Evolutionary conservation across 2,329 filamentous ascomycete genomes (phyloP).

Genomic region (Monilinia aucupariae): DNA sequence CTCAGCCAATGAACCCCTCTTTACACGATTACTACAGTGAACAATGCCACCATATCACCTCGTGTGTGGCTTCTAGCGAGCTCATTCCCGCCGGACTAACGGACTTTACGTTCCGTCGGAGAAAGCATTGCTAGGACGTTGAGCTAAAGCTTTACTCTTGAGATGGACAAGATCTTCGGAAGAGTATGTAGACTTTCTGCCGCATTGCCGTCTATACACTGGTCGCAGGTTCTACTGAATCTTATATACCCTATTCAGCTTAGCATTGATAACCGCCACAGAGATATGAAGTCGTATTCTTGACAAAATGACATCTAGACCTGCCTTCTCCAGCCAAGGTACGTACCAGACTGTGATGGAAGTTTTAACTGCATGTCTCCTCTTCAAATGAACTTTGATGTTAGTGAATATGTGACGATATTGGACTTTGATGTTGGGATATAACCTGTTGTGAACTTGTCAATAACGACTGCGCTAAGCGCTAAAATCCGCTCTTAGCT

Average conservation of each 20-base stretch:
- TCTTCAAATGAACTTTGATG: neutral
- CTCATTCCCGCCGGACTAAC: neutral
- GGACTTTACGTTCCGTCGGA: neutral
- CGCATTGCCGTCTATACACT: neutral
- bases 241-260: neutral
- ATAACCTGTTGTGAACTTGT: neutral
- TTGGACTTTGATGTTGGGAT: neutral
- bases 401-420: neutral
- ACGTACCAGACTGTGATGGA: neutral
- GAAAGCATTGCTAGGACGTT: too few species aligned
- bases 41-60: neutral
- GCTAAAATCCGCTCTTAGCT: neutral
- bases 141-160: neutral
- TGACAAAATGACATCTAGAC: neutral
- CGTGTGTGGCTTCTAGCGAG: neutral
- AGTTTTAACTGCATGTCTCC: neutral
- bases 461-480: slow-evolving; percentile 5
- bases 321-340: neutral
- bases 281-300: neutral
- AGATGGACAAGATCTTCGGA: neutral
- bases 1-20: neutral
- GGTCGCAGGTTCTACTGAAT: neutral
- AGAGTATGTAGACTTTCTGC: neutral
- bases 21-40: neutral
- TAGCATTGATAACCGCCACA: neutral